Conservation (phyloP, 1,139 yeast species). For the Yarrowia galli region DNA sequence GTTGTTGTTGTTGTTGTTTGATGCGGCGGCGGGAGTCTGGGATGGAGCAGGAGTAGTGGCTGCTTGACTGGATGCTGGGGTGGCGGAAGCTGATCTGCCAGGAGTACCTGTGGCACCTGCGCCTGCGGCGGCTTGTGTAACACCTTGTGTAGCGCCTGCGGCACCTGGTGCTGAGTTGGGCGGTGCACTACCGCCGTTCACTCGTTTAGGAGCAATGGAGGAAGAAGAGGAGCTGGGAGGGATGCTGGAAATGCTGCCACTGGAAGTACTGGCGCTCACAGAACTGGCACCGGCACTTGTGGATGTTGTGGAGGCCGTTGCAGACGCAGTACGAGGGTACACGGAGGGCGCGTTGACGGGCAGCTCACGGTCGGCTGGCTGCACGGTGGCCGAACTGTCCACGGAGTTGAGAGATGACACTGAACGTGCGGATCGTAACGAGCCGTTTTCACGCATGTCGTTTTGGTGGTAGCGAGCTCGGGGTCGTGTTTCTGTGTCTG, state of each 20-base stretch:
- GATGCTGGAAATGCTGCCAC: conserved; percentile 19
- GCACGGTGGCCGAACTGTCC: conserved; percentile 25
- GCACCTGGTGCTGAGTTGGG: not conserved
- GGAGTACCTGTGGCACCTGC: not conserved
- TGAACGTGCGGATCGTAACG: conserved; percentile 32
- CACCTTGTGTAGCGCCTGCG: not conserved
- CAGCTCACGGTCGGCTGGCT: conserved; percentile 10
- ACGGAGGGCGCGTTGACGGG: conserved; percentile 24
- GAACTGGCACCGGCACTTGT: conserved; percentile 27
- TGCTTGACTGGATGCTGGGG: not conserved
- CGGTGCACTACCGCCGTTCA: not conserved
- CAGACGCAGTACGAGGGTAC: conserved; percentile 29
- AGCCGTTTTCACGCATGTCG: conserved; percentile 35
- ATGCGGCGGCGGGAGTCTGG: not conserved
- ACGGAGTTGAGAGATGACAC: conserved; percentile 20
- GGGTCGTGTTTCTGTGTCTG: not conserved
- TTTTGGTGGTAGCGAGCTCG: not conserved
- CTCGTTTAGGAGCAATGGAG: conserved; percentile 21
- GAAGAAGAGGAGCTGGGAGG: not conserved
- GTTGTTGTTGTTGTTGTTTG: not conserved
- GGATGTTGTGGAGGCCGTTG: conserved; percentile 9
- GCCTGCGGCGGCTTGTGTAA: not conserved
- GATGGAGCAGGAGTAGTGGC: not conserved
- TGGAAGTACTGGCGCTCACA: conserved; percentile 3
- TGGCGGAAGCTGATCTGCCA: conserved; percentile 1